Base-by-base conservation (phyloP, 1,284 basidiomycete species). In the Irpex lacteus region DNA sequence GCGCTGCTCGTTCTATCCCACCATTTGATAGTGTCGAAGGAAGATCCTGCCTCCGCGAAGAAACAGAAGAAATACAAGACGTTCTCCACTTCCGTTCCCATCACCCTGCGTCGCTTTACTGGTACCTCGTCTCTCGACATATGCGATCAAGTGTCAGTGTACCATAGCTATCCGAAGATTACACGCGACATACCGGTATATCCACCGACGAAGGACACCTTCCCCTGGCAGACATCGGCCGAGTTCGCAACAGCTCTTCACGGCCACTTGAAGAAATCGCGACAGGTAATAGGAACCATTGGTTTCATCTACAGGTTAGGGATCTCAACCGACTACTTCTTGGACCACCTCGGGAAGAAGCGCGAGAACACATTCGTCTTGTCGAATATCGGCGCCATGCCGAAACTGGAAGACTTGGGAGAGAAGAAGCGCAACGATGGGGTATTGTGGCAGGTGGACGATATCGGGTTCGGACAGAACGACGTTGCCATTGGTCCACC, bases 21-120 rank as follows among this genome's bases (percentile, higher is more conserved):
- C 7, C 40, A 44, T 44, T 65, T 77, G 49, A 58, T 79, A 18
- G 11, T 9, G 18, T 9, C 15, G 13, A 8, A 32, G 9, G 7
- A 56, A 56, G 54, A 56, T 9, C 15, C 15, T 9, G 18, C 19
- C 7, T 19, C 15, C 18, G 32, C 9, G 8, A 36, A 32, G 15
- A 13, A 11, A 18, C 54, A 34, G 32, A 75, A 76, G 62, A 68
- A 70, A 19, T 78, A 69, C 62, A 76, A 77, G 71, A 66, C 70
- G 70, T 52, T 71, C 70, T 5, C 71, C 77, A 65, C 69, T 69
- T 5, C 70, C 70, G 5, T 79, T n/a, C 74, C 80, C 7, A 68
- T 80, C 34, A 80, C 79, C 3, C 71, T 81, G 5, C 76, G 80
- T n/a, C 70, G 66, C 2, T 66, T 72, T 47, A 70, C 76, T 0